Conservation (phyloP, 306 rosid species). For the Trichosanthes truncata region DNA sequence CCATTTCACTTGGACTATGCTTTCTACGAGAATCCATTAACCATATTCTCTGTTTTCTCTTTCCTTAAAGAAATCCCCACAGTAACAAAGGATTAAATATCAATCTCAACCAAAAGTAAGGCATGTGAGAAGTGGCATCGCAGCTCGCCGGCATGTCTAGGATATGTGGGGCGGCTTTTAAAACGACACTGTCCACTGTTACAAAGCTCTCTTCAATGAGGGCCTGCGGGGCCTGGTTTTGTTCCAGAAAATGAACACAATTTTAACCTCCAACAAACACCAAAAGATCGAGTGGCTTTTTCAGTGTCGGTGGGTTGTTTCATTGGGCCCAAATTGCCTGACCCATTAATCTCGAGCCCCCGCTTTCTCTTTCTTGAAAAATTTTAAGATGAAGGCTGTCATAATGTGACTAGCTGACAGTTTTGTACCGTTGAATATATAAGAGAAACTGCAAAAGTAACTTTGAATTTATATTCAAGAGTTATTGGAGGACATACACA, state of each 20-base stretch:
- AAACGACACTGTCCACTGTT: neutral
- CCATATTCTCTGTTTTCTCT: neutral
- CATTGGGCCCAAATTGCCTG: neutral
- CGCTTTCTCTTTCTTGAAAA: neutral
- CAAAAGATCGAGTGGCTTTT: neutral
- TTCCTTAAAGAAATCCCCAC: neutral
- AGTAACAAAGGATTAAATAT: neutral
- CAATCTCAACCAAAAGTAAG: neutral
- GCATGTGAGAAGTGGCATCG: conserved; percentile 1
- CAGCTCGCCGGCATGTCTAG: neutral
- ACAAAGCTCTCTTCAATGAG: neutral
- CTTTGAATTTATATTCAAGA: too few species aligned
- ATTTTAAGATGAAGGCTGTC: too few species aligned
- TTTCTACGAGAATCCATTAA: neutral
- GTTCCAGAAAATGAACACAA: neutral
- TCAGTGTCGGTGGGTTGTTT: neutral
- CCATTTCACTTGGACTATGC: neutral
- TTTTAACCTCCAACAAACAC: neutral
- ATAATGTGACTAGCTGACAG: too few species aligned
- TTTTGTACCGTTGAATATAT: too few species aligned
- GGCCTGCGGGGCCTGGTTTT: neutral
- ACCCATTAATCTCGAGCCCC: neutral
- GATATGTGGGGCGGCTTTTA: neutral
- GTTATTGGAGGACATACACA: too few species aligned
- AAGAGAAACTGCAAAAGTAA: too few species aligned